These are phyloP conservation scores for Aspergillus ostianus DNA, from an alignment of 495 filamentous ascomycete genomes.

Conservation along the genomic window DNA sequence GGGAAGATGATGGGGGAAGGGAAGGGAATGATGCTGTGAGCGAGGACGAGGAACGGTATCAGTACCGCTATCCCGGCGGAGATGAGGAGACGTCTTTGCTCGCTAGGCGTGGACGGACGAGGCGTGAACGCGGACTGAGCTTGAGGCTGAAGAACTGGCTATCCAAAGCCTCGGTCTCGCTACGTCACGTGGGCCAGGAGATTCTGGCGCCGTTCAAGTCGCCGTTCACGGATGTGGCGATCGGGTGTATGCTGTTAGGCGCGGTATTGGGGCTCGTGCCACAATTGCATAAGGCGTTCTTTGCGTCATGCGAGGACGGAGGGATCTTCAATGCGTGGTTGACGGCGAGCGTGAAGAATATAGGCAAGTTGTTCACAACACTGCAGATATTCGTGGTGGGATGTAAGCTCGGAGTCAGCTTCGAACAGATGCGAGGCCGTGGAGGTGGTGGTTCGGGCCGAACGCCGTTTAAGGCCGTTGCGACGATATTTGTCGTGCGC, in stretches of 20 bases:
- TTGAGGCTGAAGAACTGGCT: neutral
- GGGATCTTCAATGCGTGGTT: slow-evolving; percentile 72
- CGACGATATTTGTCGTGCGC: slow-evolving; percentile 56
- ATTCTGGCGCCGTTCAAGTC: slow-evolving; percentile 20
- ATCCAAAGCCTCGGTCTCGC: neutral
- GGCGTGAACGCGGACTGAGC: no score
- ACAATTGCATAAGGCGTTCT: slow-evolving; percentile 63
- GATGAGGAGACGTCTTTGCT: slow-evolving; percentile 53
- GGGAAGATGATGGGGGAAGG: slow-evolving; percentile 23
- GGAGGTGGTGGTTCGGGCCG: slow-evolving; percentile 39
- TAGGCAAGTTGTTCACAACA: slow-evolving; percentile 68
- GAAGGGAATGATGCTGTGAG: no score
- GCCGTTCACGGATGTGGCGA: slow-evolving; percentile 60
- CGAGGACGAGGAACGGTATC: no score
- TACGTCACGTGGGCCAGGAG: slow-evolving; percentile 9
- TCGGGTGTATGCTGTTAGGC: slow-evolving; percentile 64
- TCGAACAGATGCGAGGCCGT: slow-evolving; percentile 52
- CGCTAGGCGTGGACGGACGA: slow-evolving; percentile 17
- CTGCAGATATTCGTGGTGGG: slow-evolving; percentile 74
- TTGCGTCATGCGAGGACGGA: slow-evolving; percentile 59
- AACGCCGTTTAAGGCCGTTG: slow-evolving; percentile 51
- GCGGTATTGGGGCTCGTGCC: slow-evolving; percentile 62
- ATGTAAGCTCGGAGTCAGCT: slow-evolving; percentile 56
- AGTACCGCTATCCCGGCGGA: slow-evolving; percentile 4
- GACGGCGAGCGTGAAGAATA: slow-evolving; percentile 61